Evolutionary conservation across 2,329 filamentous ascomycete genomes (phyloP), one percentile per base, ranked within the genome.

Genomic region (Ascochyta rabiei): DNA sequence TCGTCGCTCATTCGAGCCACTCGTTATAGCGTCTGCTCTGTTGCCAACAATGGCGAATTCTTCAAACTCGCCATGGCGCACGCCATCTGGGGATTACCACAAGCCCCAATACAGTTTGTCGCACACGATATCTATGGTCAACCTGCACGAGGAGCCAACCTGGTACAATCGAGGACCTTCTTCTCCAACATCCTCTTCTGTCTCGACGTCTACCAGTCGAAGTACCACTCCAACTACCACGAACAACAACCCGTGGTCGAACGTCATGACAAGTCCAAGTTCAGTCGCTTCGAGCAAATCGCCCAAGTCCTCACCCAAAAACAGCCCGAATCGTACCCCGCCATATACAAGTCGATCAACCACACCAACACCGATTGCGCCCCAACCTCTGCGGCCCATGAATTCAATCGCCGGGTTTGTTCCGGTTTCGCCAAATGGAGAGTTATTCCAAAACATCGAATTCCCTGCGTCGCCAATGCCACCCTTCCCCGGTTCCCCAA

Each of bases 101-200:
- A 75, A 73, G 48, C 68, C 68, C 30, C 69, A 74, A 42, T 71
- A 69, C 49, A 69, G 66, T 39, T 67, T 77, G 26, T 67, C 71
- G 48, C 72, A 75, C 49, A 73, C 73, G 38, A 70, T 74, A 49
- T 76, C 74, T 37, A 75, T 76, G 73, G 66, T 74, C 43, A 75
- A 77, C 56, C 64, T 77, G 48, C 73, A 75, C 55, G 73, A 75
- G 34, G 71, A 75, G 44, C 64, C 69, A 34, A 59, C 65, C 26
- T 75, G 73, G 74, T 72, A 73, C 56, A 67, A 63, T 39, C 68
- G 71, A 26, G 64, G 66, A 8, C 67, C 73, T 12, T 66, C 73
- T 13, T 75, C 75, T 53, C 73, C 73, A 13, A 71, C 71, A 33
- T 61, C 70, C n/a, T 76, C 73, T n/a, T 75, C 74, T 1, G 71